These are phyloP conservation scores for Cladobotryum protrusum DNA, from an alignment of 2,329 filamentous ascomycete species.

Conservation along the genomic window DNA sequence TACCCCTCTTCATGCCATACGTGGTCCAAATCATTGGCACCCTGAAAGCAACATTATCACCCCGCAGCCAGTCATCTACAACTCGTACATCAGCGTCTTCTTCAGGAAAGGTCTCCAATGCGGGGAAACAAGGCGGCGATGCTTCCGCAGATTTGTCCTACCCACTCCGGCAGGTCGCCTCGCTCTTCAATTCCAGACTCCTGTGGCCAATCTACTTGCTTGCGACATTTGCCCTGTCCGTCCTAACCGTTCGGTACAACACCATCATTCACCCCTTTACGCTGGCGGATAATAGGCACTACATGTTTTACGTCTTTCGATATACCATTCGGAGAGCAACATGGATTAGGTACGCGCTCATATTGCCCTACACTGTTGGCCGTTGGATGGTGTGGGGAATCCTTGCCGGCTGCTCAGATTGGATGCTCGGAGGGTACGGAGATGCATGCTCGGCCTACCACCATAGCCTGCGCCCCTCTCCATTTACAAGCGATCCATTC, in stretches of 20 bases:
- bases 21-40: constrained; percentile 30
- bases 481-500: constrained; percentile 27
- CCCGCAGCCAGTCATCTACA: neutral
- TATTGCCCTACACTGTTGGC: constrained; percentile 63
- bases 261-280: constrained; percentile 95
- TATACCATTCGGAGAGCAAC: constrained; percentile 65
- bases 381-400: constrained; percentile 62
- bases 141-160: constrained; percentile 7
- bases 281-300: constrained; percentile 92
- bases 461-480: constrained; percentile 1
- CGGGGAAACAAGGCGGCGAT: neutral
- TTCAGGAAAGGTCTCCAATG: neutral
- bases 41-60: neutral
- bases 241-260: constrained; percentile 64
- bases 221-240: constrained; percentile 30
- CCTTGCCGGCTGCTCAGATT: constrained; percentile 42
- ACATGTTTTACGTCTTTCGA: constrained; percentile 94
- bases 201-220: constrained; percentile 32
- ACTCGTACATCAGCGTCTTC: neutral
- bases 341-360: constrained; percentile 59
- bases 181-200: constrained; percentile 26
- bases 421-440: constrained; percentile 12
- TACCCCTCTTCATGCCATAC: constrained; percentile 61
- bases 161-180: constrained; percentile 8
- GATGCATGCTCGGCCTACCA: constrained; percentile 1